Percentiles rank a stretch among this genome's conserved stretches.
phyloP scores from a whole-genome alignment of 495 filamentous ascomycete genomes.

The Penicillium samsonianum region DNA sequence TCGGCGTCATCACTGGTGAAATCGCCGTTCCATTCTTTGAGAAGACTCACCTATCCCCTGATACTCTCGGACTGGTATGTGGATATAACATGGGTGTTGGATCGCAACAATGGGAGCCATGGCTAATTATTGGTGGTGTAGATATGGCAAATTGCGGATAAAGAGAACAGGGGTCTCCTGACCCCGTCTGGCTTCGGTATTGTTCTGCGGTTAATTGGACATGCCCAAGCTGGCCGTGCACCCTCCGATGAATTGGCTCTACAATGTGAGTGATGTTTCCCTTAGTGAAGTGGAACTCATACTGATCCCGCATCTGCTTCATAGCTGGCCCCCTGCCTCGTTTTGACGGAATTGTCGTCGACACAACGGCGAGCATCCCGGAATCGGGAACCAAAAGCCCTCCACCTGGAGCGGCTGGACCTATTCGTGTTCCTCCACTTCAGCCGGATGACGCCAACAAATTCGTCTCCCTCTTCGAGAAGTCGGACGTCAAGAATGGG shows the following conservation, averaged over 20 bases:
- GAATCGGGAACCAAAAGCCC: conserved; percentile 51
- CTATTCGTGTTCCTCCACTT: conserved; percentile 87
- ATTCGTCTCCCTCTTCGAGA: conserved; percentile 83
- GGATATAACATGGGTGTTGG: neutral
- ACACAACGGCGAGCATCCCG: conserved; percentile 43
- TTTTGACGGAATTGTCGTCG: conserved; percentile 71
- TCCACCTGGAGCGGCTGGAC: conserved; percentile 66
- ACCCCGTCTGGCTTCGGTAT: conserved; percentile 89
- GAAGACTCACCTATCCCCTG: conserved; percentile 83
- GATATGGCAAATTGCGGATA: conserved; percentile 99
- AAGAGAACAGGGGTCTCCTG: conserved; percentile 90
- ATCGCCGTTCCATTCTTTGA: conserved; percentile 97
- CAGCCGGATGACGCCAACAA: conserved; percentile 86
- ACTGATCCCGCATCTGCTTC: conserved; percentile 21
- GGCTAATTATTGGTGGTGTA: conserved; percentile 33
- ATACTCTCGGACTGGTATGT: conserved; percentile 84
- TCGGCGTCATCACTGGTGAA: conserved; percentile 95
- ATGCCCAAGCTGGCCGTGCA: conserved; percentile 83
- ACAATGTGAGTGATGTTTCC: conserved; percentile 51
- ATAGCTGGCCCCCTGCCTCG: conserved; percentile 84
- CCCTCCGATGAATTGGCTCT: conserved; percentile 76
- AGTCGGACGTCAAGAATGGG: conserved; percentile 75
- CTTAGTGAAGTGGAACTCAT: neutral
- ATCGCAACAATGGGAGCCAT: conserved; percentile 10
- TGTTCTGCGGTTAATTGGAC: conserved; percentile 89